Conservation (phyloP, 768 basidiomycete genomes). For the Rhizopogon roseolus region DNA sequence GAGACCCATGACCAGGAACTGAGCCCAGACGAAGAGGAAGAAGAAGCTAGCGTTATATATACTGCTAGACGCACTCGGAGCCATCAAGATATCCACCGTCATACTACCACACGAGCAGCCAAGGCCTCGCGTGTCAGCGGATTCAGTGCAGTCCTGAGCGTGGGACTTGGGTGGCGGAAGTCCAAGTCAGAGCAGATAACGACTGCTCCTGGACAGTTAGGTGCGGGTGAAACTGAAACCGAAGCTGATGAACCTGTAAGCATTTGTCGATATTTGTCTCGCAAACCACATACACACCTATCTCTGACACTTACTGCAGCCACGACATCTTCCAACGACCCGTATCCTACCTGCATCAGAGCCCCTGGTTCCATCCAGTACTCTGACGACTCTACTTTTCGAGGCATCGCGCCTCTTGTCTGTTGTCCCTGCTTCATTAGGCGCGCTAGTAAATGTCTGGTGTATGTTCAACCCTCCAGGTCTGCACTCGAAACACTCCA, state of each 20-base stretch:
- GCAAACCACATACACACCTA: conserved; percentile 4
- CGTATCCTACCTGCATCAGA: conserved; percentile 50
- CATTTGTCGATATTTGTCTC: conserved; percentile 4
- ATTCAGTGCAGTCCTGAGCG: conserved; percentile 20
- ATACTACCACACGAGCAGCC: neutral
- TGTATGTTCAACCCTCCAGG: conserved; percentile 44
- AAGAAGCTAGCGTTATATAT: conserved; percentile 8
- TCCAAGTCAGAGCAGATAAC: conserved; percentile 46
- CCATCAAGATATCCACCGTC: conserved; percentile 15
- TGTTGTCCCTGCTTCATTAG: conserved; percentile 67
- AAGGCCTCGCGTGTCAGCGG: conserved; percentile 13
- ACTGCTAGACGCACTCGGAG: conserved; percentile 18
- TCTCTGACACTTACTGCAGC: conserved; percentile 28
- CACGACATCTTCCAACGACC: conserved; percentile 64
- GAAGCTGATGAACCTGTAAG: conserved; percentile 75
- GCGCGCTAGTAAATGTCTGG: conserved; percentile 59
- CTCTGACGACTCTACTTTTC: conserved; percentile 58
- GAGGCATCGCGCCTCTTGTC: conserved; percentile 66
- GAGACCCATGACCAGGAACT: neutral
- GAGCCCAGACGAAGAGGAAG: conserved; percentile 1
- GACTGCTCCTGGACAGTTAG: conserved; percentile 52
- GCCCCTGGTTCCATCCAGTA: conserved; percentile 44
- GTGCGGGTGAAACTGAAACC: conserved; percentile 77
- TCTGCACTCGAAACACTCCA: conserved; percentile 4
- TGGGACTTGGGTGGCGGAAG: conserved; percentile 26